Percentiles rank a stretch among this genome's conserved stretches.
Conservation (phyloP, 345 rosid genomes). For the Eucalyptus caleyi region DNA sequence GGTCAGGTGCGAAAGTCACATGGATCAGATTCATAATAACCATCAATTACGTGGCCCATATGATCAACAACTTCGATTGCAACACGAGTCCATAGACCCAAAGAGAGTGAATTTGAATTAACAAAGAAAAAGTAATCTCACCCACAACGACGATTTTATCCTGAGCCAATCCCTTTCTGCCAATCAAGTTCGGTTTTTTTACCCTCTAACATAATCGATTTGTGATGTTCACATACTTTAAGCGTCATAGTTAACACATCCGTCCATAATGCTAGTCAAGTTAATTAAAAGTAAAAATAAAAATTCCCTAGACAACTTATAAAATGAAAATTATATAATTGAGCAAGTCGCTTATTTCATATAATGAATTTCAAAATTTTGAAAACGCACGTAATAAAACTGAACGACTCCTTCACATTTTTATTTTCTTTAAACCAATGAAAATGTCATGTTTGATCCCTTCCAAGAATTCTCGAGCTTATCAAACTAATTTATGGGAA, state of each 20-base stretch:
- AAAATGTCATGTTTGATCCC: neutral
- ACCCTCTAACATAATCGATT: too few species aligned
- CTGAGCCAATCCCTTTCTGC: neutral
- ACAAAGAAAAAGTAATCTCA: neutral
- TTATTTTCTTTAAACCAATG: neutral
- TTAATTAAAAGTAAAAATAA: too few species aligned
- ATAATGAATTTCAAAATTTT: too few species aligned
- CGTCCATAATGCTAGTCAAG: neutral
- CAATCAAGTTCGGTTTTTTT: neutral
- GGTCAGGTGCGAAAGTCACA: neutral
- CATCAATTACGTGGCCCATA: neutral
- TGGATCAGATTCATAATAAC: neutral
- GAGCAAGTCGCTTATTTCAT: neutral
- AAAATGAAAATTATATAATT: too few species aligned
- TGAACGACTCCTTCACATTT: neutral
- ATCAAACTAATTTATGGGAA: neutral
- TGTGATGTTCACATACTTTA: neutral
- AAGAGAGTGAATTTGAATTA: neutral
- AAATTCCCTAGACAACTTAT: accelerated
- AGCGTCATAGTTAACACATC: neutral
- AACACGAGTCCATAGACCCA: neutral
- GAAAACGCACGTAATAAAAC: accelerated
- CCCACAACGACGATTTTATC: neutral
- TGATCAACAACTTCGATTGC: neutral
- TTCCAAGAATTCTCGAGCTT: neutral